Evolutionary conservation across 2,329 filamentous ascomycete genomes (phyloP).

Genomic region (Xenoacremonium recifei): DNA sequence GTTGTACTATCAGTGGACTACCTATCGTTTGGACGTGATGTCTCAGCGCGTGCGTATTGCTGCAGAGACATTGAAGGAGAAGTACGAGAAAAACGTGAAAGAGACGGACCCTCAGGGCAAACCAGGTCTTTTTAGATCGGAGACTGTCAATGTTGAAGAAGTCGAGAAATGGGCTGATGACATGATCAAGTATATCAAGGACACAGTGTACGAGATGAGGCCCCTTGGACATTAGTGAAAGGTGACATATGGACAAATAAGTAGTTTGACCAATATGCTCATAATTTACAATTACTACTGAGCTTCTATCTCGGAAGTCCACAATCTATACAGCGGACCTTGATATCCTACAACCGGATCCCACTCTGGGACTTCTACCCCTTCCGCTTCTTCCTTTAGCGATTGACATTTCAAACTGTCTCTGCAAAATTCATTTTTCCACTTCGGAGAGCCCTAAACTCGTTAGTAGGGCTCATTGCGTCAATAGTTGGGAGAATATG

Average conservation of each 20-base stretch:
- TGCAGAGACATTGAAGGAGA: conserved; percentile 17
- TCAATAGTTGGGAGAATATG: background rate
- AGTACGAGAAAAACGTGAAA: conserved; percentile 22
- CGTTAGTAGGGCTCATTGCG: background rate
- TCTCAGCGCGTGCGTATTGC: conserved; percentile 17
- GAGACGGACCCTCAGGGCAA: conserved; percentile 20
- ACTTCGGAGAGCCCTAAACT: background rate
- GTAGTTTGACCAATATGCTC: too few relatives aligned
- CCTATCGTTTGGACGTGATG: conserved; percentile 25
- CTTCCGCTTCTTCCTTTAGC: background rate
- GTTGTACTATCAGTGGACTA: conserved; percentile 29
- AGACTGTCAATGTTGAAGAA: conserved; percentile 25
- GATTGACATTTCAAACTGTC: background rate
- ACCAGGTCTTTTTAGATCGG: conserved; percentile 21
- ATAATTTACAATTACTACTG: too few relatives aligned
- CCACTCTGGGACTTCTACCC: background rate
- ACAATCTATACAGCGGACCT: background rate
- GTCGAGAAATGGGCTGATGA: conserved; percentile 25
- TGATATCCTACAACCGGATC: background rate
- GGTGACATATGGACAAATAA: too few relatives aligned
- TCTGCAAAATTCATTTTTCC: background rate
- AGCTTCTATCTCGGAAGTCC: too few relatives aligned
- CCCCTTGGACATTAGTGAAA: background rate
- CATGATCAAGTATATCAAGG: conserved; percentile 28
- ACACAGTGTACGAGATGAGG: conserved; percentile 29